Conservation (phyloP, 805 yeast species). For the Pachysolen tannophilus region DNA sequence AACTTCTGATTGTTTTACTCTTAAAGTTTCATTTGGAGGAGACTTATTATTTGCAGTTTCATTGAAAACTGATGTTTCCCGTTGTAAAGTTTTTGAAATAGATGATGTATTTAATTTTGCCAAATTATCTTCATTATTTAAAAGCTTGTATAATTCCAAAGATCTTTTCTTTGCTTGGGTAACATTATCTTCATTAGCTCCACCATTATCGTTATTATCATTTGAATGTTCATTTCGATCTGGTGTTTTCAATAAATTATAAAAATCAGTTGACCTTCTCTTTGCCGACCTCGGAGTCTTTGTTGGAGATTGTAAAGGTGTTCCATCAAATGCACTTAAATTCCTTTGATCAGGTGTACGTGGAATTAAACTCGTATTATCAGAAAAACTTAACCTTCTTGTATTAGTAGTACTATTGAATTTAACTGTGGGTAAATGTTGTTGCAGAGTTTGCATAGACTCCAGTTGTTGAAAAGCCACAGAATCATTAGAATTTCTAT, state of each 20-base stretch:
- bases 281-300: slow-evolving; percentile 20
- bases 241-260: slow-evolving; percentile 26
- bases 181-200: slow-evolving; percentile 3
- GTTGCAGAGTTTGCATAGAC: neutral
- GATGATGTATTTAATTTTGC: slow-evolving; percentile 3
- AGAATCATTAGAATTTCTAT: too few relatives aligned
- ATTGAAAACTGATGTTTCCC: slow-evolving; percentile 19
- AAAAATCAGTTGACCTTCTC: slow-evolving; percentile 25
- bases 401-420: neutral
- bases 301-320: slow-evolving; percentile 27
- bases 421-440: neutral
- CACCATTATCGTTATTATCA: neutral
- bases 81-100: too few relatives aligned
- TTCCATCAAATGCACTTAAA: slow-evolving; percentile 18
- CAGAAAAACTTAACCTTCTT: slow-evolving; percentile 6
- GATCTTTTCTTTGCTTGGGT: slow-evolving; percentile 22
- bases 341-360: slow-evolving; percentile 22
- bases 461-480: neutral
- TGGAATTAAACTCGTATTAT: slow-evolving; percentile 12
- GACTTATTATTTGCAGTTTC: slow-evolving; percentile 15
- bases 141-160: slow-evolving; percentile 21
- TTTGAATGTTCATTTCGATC: slow-evolving; percentile 12
- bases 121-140: slow-evolving; percentile 11
- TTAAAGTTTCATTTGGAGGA: slow-evolving; percentile 17
- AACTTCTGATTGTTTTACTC: slow-evolving; percentile 22